Percentiles rank a stretch among this genome's conserved stretches.
Evolutionary conservation across 192 early-diverging fungal genomes (phyloP).

Genomic region (Dissophora ornata): DNA sequence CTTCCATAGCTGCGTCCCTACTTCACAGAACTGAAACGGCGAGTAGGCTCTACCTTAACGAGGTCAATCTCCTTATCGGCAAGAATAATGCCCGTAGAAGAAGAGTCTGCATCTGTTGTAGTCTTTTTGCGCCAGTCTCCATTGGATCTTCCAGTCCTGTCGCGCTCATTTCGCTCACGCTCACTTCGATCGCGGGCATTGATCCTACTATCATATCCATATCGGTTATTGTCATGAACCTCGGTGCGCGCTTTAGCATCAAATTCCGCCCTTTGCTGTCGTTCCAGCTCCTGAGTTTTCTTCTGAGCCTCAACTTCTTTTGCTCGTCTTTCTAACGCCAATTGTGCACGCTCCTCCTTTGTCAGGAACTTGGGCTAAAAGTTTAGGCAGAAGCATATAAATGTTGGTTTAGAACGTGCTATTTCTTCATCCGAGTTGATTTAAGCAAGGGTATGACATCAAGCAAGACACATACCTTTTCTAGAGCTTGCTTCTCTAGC

Average conservation of each 20-base stretch:
- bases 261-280: constrained; percentile 66
- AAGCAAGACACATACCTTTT: constrained; percentile 56
- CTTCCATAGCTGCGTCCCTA: too few relatives aligned
- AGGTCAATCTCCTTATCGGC: constrained; percentile 44
- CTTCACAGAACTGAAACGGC: too few relatives aligned
- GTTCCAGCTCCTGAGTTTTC: constrained; percentile 70
- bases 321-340: constrained; percentile 85
- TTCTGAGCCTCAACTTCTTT: constrained; percentile 83
- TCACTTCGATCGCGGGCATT: constrained; percentile 24
- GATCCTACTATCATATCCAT: constrained; percentile 45
- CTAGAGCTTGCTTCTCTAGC: constrained; percentile 70
- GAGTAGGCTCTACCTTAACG: constrained; percentile 37
- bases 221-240: constrained; percentile 48
- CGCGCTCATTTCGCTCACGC: constrained; percentile 23
- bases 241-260: constrained; percentile 64
- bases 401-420: too few relatives aligned
- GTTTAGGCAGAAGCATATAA: not conserved
- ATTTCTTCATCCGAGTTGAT: too few relatives aligned
- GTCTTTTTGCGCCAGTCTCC: constrained; percentile 24
- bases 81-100: constrained; percentile 28
- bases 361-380: constrained; percentile 84
- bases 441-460: not conserved
- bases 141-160: not conserved
- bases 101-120: not conserved
- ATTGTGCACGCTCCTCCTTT: constrained; percentile 89